A percentile compares a stretch with the other conserved stretches of the same genome.
phyloP scores from a whole-genome alignment of 306 rosid genomes.

The Fragaria iinumae region DNA sequence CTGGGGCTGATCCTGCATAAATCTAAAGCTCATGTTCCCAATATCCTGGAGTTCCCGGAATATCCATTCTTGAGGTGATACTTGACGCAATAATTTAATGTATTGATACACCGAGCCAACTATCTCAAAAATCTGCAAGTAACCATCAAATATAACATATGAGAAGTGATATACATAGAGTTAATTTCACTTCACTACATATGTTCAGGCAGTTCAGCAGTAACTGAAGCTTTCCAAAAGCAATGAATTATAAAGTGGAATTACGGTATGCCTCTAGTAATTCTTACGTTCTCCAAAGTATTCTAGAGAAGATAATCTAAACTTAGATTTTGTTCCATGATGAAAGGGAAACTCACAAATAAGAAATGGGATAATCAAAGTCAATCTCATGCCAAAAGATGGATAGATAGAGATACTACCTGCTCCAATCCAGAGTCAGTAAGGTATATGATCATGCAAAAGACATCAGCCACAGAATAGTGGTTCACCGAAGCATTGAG shows the following conservation, averaged over 20 bases:
- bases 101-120: slow-evolving; percentile 82
- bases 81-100: slow-evolving; percentile 62
- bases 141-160: slow-evolving; percentile 23
- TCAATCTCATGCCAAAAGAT: slow-evolving; percentile 18
- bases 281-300: slow-evolving; percentile 4
- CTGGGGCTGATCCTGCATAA: slow-evolving; percentile 89
- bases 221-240: slow-evolving; percentile 23
- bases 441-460: slow-evolving; percentile 76
- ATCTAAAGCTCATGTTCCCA: slow-evolving; percentile 91
- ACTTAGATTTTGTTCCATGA: slow-evolving; percentile 20
- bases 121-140: slow-evolving; percentile 70
- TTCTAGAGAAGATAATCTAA: slow-evolving; percentile 26
- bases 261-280: slow-evolving; percentile 11
- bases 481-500: slow-evolving; percentile 77
- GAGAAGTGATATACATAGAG: slow-evolving; percentile 15
- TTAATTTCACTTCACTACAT: background rate
- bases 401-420: slow-evolving; percentile 40
- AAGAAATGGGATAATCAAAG: slow-evolving; percentile 9
- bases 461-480: slow-evolving; percentile 70
- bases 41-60: slow-evolving; percentile 88
- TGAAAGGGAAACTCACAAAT: background rate
- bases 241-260: background rate
- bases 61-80: slow-evolving; percentile 89
- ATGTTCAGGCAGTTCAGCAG: slow-evolving; percentile 9
- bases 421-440: slow-evolving; percentile 91